Base-by-base conservation (phyloP, 805 yeast genomes). In the Zygosaccharomyces kombuchaensis region DNA sequence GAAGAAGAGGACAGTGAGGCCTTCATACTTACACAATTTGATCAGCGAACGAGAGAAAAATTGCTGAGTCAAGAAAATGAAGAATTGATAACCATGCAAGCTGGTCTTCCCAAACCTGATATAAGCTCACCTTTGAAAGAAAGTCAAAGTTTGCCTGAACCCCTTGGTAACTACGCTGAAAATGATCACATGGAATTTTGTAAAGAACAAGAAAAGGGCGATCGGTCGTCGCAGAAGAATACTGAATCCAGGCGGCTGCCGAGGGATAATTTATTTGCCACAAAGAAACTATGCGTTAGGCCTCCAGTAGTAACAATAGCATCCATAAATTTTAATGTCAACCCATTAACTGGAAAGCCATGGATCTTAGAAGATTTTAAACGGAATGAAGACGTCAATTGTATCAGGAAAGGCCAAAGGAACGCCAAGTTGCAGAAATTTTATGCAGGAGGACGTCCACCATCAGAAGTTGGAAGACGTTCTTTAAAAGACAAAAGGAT, bases 301-400 rank as follows among this genome's bases (percentile, higher is more conserved):
- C 16, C 41, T 6, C 19, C 47, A 4, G 26, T 9, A n/a, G n/a
- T 31, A 21, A 16, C 12, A 17, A 32, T 10, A 6, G 19, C 27
- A 3, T 12, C 25, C 9, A 48, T 47, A 16, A 38, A 48, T 36
- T 51, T 64, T 13, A 59, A 58, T 36, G 34, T 12, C 8, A 62
- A 64, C 41, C 68, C 68, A 5, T 8, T 56, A 1, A 59, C 61
- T 2, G 45, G 45, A 12, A 56, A 55, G 30, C 60, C 67, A 3
- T 64, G 68, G 68, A 64, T 64, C 6, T 51, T 59, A 22, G 68
- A 64, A 44, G 68, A 64, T 43, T 64, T 64, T 29, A 60, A 54
- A 40, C 57, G 57, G 3, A 64, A 63, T 41, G 54, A 57, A 16
- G 48, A 54, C 34, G n/a, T 36, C 0, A 13, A 37, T 6, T 32